Conservation (phyloP, 495 filamentous ascomycete genomes). For the Neurospora hispaniola region DNA sequence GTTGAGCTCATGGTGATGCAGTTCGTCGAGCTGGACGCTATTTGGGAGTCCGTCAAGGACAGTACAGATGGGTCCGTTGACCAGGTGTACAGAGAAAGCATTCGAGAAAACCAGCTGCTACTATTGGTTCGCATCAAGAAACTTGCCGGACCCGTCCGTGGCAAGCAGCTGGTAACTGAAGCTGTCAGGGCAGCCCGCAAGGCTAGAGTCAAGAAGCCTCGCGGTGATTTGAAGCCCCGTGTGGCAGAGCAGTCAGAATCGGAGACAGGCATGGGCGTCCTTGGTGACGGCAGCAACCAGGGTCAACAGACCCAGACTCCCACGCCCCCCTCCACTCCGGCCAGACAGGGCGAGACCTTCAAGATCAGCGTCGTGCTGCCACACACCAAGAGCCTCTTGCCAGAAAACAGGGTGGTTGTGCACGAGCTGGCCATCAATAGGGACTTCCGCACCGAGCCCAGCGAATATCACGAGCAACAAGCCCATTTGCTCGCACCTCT, state of each 20-base stretch:
- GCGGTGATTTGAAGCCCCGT: conserved; percentile 60
- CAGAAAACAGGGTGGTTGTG: conserved; percentile 73
- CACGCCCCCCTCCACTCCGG: conserved; percentile 33
- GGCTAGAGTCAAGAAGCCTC: conserved; percentile 56
- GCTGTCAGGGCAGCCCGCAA: conserved; percentile 73
- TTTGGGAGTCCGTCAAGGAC: conserved; percentile 93
- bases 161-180: conserved; percentile 69
- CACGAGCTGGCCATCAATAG: conserved; percentile 90
- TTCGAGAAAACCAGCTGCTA: conserved; percentile 84
- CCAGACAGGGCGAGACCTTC: conserved; percentile 23
- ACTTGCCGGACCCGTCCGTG: conserved; percentile 71
- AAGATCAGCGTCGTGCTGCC: conserved; percentile 31
- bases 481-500: conserved; percentile 48
- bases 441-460: conserved; percentile 51
- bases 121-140: conserved; percentile 82
- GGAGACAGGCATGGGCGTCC: conserved; percentile 27
- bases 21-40: conserved; percentile 89
- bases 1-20: conserved; percentile 93
- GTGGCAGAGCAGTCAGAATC: conserved; percentile 38
- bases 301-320: conserved; percentile 26
- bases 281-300: conserved; percentile 22
- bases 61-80: conserved; percentile 76
- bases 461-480: conserved; percentile 41
- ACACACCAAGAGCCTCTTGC: conserved; percentile 44
- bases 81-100: conserved; percentile 83